phyloP scores from a whole-genome alignment of 805 yeast genomes.

The Teunomyces cretensis region DNA sequence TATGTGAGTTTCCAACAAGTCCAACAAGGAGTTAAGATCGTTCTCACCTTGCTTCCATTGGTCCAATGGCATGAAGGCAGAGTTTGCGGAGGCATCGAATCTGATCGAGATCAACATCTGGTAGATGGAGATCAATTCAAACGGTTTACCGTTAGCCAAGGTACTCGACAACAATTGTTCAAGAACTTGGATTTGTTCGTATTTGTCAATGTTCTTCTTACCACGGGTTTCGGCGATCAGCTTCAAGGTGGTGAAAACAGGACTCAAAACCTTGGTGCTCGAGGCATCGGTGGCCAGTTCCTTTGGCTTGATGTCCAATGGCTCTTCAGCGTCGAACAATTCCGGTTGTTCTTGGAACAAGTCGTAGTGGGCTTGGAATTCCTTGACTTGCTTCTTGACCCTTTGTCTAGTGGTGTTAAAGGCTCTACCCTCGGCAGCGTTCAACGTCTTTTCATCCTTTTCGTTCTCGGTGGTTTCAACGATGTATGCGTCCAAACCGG shows the following conservation, averaged over 20 bases:
- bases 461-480: constrained; percentile 48
- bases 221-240: constrained; percentile 87
- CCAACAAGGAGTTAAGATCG: constrained; percentile 63
- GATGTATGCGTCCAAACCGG: constrained; percentile 69
- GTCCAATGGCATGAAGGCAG: constrained; percentile 69
- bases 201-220: constrained; percentile 85
- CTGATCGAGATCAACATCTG: constrained; percentile 83
- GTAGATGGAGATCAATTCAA: constrained; percentile 75
- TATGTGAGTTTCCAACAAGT: constrained; percentile 62
- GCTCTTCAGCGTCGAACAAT: constrained; percentile 59
- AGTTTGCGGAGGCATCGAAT: constrained; percentile 73
- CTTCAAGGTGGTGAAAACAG: constrained; percentile 71
- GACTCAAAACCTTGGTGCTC: constrained; percentile 36
- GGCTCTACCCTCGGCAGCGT: constrained; percentile 81
- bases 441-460: constrained; percentile 67
- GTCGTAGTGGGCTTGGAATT: constrained; percentile 58
- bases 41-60: constrained; percentile 74
- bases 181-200: constrained; percentile 70
- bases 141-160: constrained; percentile 41
- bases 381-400: constrained; percentile 75
- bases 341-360: constrained; percentile 70
- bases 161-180: constrained; percentile 54
- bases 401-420: constrained; percentile 87
- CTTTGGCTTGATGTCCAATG: constrained; percentile 24
- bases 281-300: constrained; percentile 21